A percentile compares a stretch with the other conserved stretches of the same genome.
phyloP scores from a whole-genome alignment of 2,329 filamentous ascomycete genomes.

The Fusarium subglutinans region DNA sequence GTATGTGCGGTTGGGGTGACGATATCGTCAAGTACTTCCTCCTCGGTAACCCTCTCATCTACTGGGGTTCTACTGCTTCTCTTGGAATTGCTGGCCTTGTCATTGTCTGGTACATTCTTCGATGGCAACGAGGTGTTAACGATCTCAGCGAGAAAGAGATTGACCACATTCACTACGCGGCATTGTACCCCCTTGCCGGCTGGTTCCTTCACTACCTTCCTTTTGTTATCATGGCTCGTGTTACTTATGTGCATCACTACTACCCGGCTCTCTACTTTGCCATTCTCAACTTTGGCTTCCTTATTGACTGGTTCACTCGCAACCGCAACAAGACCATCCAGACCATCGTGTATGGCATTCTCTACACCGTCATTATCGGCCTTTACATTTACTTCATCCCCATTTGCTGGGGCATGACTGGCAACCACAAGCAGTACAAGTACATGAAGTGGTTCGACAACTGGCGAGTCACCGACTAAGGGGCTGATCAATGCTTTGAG shows the following conservation, averaged over 20 bases:
- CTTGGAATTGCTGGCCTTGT: slow-evolving; percentile 78
- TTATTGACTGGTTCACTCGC: slow-evolving; percentile 82
- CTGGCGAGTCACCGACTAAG: slow-evolving; percentile 81
- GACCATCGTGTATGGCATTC: slow-evolving; percentile 73
- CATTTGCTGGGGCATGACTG: slow-evolving; percentile 96
- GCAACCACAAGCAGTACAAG: slow-evolving; percentile 81
- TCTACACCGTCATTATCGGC: slow-evolving; percentile 80
- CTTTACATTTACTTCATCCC: slow-evolving; percentile 92
- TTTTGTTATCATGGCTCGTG: slow-evolving; percentile 96
- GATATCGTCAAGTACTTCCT: slow-evolving; percentile 97
- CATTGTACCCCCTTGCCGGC: slow-evolving; percentile 88
- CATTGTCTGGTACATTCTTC: slow-evolving; percentile 84
- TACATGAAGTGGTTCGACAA: slow-evolving; percentile 93
- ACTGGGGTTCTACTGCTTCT: slow-evolving; percentile 90
- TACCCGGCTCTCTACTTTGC: slow-evolving; percentile 98
- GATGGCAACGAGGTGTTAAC: slow-evolving; percentile 94
- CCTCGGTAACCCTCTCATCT: slow-evolving; percentile 93
- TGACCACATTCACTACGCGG: slow-evolving; percentile 94
- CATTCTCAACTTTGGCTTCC: slow-evolving; percentile 88
- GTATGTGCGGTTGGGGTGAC: slow-evolving; percentile 99
- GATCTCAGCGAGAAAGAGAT: slow-evolving; percentile 84
- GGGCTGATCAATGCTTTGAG: slow-evolving; percentile 1
- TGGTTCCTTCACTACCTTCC: slow-evolving; percentile 98
- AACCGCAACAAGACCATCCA: slow-evolving; percentile 71
- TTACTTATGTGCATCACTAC: slow-evolving; percentile 99